Percentiles rank a stretch among this genome's conserved stretches.
These are phyloP conservation scores for Leccinum barrowsii DNA, from an alignment of 768 basidiomycete genomes.

Conservation along the genomic window DNA sequence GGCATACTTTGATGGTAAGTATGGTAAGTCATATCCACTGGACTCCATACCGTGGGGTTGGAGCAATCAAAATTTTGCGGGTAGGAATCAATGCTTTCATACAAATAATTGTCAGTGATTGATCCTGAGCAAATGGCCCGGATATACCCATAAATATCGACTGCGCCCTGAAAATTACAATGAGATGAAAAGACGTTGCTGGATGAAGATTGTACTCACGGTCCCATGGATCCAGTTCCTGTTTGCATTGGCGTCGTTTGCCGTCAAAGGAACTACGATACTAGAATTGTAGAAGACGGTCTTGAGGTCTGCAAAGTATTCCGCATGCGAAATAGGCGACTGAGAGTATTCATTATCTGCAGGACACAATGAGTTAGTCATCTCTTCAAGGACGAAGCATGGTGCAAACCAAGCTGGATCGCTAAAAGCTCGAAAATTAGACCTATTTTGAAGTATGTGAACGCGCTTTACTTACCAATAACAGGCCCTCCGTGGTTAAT, in stretches of 20 bases:
- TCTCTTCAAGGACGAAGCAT: neutral
- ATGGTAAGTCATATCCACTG: conserved; percentile 61
- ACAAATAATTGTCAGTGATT: neutral
- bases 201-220: conserved; percentile 32
- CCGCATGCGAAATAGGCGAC: conserved; percentile 36
- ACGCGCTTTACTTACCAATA: conserved; percentile 45
- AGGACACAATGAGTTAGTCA: neutral
- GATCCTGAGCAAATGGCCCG: neutral
- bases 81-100: conserved; percentile 57
- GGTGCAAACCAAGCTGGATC: conserved; percentile 49
- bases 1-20: conserved; percentile 49
- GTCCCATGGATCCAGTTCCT: conserved; percentile 69
- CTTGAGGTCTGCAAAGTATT: conserved; percentile 65
- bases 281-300: conserved; percentile 48
- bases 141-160: conserved; percentile 62
- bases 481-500: conserved; percentile 72
- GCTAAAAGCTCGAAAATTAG: conserved; percentile 32
- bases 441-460: neutral
- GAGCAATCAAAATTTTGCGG: conserved; percentile 83
- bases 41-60: conserved; percentile 61
- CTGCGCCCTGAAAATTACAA: conserved; percentile 48
- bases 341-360: conserved; percentile 77
- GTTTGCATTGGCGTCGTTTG: conserved; percentile 62
- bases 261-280: conserved; percentile 69
- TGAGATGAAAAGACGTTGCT: conserved; percentile 1